Evolutionary conservation across 2,329 filamentous ascomycete species (phyloP).

Genomic region (Alternaria solani): DNA sequence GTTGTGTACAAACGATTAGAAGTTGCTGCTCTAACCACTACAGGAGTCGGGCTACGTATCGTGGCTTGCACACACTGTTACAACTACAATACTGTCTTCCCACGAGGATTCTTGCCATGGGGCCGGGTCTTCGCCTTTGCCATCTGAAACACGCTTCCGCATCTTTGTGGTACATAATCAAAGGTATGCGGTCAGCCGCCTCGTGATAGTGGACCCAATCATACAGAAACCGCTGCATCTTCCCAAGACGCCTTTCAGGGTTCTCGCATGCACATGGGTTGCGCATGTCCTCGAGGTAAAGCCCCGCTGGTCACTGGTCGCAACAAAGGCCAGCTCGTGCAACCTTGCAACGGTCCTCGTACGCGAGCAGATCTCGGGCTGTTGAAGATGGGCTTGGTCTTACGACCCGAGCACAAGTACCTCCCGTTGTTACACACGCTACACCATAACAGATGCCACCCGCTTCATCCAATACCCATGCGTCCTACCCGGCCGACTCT

Average conservation of each 20-base stretch:
- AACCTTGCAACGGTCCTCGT: slow-evolving; percentile 30
- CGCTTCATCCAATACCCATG: slow-evolving; percentile 30
- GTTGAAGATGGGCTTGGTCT: slow-evolving; percentile 30
- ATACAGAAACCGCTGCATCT: background rate
- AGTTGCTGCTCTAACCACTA: slow-evolving; percentile 5
- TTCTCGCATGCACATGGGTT: background rate
- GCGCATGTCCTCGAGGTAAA: background rate
- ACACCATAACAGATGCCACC: slow-evolving; percentile 38
- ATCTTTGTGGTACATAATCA: slow-evolving; percentile 15
- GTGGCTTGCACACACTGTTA: slow-evolving; percentile 11
- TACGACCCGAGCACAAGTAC: slow-evolving; percentile 38
- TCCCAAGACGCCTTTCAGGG: background rate
- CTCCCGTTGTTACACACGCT: slow-evolving; percentile 46
- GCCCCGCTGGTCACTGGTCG: background rate
- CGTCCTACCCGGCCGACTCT: background rate
- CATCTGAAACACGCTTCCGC: slow-evolving; percentile 40
- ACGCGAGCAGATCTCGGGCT: slow-evolving; percentile 23
- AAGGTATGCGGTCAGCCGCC: slow-evolving; percentile 13
- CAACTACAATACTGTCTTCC: slow-evolving; percentile 6
- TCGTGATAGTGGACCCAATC: background rate
- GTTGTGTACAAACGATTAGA: slow-evolving; percentile 9
- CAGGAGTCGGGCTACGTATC: slow-evolving; percentile 9
- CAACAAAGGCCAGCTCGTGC: slow-evolving; percentile 27
- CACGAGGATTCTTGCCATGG: slow-evolving; percentile 39
- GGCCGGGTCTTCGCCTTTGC: slow-evolving; percentile 34